Evolutionary conservation across 2,329 filamentous ascomycete species (phyloP).

Genomic region (Pezizomycotina sp.): DNA sequence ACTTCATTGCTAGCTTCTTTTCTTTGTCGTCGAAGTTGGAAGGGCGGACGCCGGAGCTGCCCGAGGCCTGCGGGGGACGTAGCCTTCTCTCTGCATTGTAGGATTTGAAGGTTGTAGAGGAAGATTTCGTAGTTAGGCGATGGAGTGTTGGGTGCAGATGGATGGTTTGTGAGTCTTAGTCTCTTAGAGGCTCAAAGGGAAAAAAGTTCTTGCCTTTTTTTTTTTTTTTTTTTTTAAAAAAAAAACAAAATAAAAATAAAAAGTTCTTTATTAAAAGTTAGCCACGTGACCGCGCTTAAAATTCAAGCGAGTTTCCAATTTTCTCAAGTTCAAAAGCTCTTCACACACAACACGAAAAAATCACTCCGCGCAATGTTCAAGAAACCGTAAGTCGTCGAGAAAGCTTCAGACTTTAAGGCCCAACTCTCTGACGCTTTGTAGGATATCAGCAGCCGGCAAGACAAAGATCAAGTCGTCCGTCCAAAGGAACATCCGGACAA

Average conservation of each 20-base stretch:
- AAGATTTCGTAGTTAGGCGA: too few relatives aligned
- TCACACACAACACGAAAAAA: constrained; percentile 13
- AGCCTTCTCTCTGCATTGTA: constrained; percentile 17
- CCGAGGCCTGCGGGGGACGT: constrained; percentile 15
- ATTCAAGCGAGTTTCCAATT: constrained; percentile 13
- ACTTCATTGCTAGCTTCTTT: constrained; percentile 45
- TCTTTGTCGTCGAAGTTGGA: constrained; percentile 27
- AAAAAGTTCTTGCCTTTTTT: too few relatives aligned
- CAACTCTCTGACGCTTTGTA: constrained; percentile 29
- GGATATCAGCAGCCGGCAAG: constrained; percentile 57
- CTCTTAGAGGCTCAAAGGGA: too few relatives aligned
- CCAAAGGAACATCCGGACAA: constrained; percentile 69
- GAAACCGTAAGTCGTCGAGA: constrained; percentile 53
- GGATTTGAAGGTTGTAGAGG: neutral
- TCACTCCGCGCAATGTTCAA: constrained; percentile 64
- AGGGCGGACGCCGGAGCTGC: constrained; percentile 26
- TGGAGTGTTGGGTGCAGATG: neutral
- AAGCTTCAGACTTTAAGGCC: neutral
- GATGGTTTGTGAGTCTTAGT: neutral
- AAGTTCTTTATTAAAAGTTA: too few relatives aligned
- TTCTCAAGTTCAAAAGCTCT: neutral
- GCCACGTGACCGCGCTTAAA: constrained; percentile 22
- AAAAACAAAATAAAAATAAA: too few relatives aligned
- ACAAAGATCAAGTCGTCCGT: constrained; percentile 96
- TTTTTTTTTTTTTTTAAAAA: too few relatives aligned